A percentile compares a stretch with the other conserved stretches of the same genome.
phyloP scores from a whole-genome alignment of 1,284 basidiomycete genomes.

The Chiua sp. region DNA sequence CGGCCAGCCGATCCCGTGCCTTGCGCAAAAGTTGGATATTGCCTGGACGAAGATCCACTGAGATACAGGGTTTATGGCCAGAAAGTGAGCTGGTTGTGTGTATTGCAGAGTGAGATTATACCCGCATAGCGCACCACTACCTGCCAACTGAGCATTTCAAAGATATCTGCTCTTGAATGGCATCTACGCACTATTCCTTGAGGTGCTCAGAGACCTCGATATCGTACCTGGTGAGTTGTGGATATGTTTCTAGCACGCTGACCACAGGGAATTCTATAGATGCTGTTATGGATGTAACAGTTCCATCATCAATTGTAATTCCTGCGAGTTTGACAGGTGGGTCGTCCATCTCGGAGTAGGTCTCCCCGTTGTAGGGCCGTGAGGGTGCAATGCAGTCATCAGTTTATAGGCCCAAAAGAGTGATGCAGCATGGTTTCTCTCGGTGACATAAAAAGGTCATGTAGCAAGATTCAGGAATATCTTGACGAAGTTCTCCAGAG shows the following conservation, averaged over 20 bases:
- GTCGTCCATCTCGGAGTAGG: constrained; percentile 61
- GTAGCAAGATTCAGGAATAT: constrained; percentile 66
- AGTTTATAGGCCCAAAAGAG: constrained; percentile 24
- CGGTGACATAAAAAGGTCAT: constrained; percentile 66
- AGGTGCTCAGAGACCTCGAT: constrained; percentile 68
- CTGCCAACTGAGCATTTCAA: neutral
- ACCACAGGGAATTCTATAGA: constrained; percentile 60
- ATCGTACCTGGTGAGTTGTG: constrained; percentile 47
- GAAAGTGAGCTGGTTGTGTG: constrained; percentile 63
- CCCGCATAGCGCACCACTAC: constrained; percentile 64
- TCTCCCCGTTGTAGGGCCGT: constrained; percentile 73
- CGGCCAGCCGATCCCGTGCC: too few relatives aligned
- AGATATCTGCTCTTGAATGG: neutral
- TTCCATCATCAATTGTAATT: constrained; percentile 73
- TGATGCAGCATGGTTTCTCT: constrained; percentile 73
- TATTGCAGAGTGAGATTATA: constrained; percentile 76
- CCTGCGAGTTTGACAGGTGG: constrained; percentile 69
- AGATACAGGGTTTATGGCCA: too few relatives aligned
- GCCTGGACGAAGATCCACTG: too few relatives aligned
- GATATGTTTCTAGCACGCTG: constrained; percentile 64
- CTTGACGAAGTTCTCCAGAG: constrained; percentile 66
- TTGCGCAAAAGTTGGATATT: too few relatives aligned
- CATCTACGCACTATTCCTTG: constrained; percentile 55
- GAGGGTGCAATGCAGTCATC: neutral
- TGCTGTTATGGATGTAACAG: constrained; percentile 50